Base-by-base conservation (phyloP, 176 grass and related monocot genomes). In the Triticum monococcum region DNA sequence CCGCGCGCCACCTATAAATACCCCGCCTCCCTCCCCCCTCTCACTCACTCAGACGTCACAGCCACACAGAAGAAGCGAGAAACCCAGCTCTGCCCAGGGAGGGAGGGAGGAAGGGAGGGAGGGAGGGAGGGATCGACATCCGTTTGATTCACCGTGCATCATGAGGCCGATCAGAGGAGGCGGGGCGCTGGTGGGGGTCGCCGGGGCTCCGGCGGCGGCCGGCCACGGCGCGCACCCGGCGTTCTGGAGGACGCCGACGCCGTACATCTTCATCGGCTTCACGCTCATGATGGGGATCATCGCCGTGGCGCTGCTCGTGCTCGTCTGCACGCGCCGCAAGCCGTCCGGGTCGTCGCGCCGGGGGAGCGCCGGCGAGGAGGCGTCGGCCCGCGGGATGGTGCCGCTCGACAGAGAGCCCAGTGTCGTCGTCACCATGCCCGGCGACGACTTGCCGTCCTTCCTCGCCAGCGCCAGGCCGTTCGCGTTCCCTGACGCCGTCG, bases 361-460 rank as follows among this genome's bases (percentile, higher is more conserved):
- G 16, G 63, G 79, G 38, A 43, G 16, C 40, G 35, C 35, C 22
- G 7, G 37, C 4, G 62, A 5, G 59, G 59, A 1, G 12, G 52
- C 40, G 57, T 10, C 41, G 3, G 67, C 68, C 9, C 12, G 43
- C 0, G 20, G 36, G 32, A 10, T 41, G 69, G 36, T 2, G 69
- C 36, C 36, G 36, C 69, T 72, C 36, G 36, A 72, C 69, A 6
- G 69, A 36, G 69, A 72, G 81, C 80, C 80, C 43, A 90, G 26
- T 84, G 73, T 87, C 43, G 74, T 46, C 40, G 89, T 90, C 56
- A 31, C 83, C 79, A 90, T 90, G 84, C 66, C 89, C 66, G 89
- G 89, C 41, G 75, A 87, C 14, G 2, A 0, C 66, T 3, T 13
- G 43, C 84, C 84, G 5, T 83, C 84, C 28, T 87, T 87, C 79